Conservation (phyloP, 1,284 basidiomycete species). For the Taiwanofungus camphoratus region DNA sequence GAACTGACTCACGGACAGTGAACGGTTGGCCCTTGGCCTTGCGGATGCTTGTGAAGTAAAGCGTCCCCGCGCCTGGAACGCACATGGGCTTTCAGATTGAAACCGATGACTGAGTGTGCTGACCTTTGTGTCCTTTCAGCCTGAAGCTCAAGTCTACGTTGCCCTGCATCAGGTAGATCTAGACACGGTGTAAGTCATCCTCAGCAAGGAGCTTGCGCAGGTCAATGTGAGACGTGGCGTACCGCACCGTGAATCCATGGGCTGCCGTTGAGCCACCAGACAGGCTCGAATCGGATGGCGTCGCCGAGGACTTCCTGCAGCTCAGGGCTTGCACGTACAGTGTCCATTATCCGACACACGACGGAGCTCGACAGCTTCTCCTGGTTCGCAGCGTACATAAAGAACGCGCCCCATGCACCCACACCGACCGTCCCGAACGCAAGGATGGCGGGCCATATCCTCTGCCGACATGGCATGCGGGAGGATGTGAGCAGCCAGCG, state of each 20-base stretch:
- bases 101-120: background rate
- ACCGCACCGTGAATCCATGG: constrained; percentile 68
- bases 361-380: constrained; percentile 75
- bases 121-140: constrained; percentile 58
- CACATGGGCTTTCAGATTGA: background rate
- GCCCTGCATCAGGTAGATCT: constrained; percentile 72
- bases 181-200: background rate
- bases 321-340: constrained; percentile 45
- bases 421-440: constrained; percentile 48
- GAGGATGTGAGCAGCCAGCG: background rate
- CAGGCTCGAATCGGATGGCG: constrained; percentile 62
- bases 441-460: constrained; percentile 56
- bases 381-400: constrained; percentile 66
- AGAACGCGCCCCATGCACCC: constrained; percentile 60
- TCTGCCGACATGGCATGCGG: constrained; percentile 23
- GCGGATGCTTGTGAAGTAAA: constrained; percentile 77
- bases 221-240: constrained; percentile 15
- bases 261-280: constrained; percentile 75
- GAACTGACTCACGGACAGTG: constrained; percentile 49
- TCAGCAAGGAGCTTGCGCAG: constrained; percentile 1
- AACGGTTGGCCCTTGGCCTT: constrained; percentile 70
- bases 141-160: constrained; percentile 73
- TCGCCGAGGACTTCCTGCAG: constrained; percentile 55
- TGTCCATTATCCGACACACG: constrained; percentile 57
- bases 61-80: constrained; percentile 54